Evolutionary conservation across 2,329 filamentous ascomycete species (phyloP), one percentile per base, ranked within the genome.

Genomic region (Chaetomium olivaceum): DNA sequence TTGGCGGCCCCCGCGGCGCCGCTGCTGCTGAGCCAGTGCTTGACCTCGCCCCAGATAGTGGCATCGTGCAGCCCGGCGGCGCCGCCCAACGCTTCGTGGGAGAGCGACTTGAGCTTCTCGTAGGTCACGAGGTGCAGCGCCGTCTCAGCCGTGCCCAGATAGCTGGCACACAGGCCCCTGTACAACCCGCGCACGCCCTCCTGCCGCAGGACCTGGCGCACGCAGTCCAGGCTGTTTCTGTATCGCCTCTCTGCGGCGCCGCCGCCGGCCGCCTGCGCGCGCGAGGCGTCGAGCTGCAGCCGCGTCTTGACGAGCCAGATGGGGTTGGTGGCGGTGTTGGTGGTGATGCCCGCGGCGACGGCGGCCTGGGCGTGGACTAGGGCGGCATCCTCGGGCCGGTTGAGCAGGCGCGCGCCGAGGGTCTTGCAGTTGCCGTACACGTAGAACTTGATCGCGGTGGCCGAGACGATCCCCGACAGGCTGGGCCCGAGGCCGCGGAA

Each of bases 381-480:
- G 11, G 58, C 43, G 43, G 43, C 58, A n/a, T 51, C 43, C 27
- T 60, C 58, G 19, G 8, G 43, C 19, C 43, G 33, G 43, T 33
- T 29, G 5, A 60, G 58, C n/a, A 51, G 21, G 11, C 19, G 46
- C n/a, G 39, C 58, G 2, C 43, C 43, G 14, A 50, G 29, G 11
- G 43, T 31, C 23, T 60, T 60, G 58, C 58, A 60, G 6, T 51
- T 60, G 16, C 58, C 43, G 58, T 60, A 60, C 9, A 60, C 39
- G 43, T 60, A 60, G 19, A 60, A 60, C 58, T 36, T 60, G 58
- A 60, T 36, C 1, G 58, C 58, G 27, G 58, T 60, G 12, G 58
- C 43, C 4, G 58, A 46, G 19, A 60, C 58, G 43, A 50, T 29
- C 7, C 43, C 43, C 7, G 58, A 50, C 8, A 60, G 27, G 23